These are phyloP conservation scores for Periconia digitata DNA, from an alignment of 2,329 filamentous ascomycete genomes.

Conservation along the genomic window DNA sequence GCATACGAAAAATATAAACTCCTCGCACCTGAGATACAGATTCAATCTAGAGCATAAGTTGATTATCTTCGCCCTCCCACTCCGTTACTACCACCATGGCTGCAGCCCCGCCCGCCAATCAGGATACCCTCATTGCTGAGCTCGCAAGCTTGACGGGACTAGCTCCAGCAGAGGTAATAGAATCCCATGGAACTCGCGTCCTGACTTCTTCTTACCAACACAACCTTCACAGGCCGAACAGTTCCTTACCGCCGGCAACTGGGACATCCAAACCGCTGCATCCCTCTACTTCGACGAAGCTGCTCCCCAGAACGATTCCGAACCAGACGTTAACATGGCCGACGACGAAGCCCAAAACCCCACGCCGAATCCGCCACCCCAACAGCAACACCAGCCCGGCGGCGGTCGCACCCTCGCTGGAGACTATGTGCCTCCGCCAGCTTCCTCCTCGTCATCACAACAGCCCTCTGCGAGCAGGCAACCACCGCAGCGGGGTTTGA, in stretches of 20 bases:
- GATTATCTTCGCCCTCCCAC: not conserved
- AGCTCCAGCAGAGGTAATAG: constrained; percentile 34
- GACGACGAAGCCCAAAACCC: constrained; percentile 23
- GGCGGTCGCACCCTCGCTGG: constrained; percentile 42
- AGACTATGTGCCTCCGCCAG: constrained; percentile 34
- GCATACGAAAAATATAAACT: not conserved
- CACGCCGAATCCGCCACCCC: constrained; percentile 21
- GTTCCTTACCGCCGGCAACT: constrained; percentile 47
- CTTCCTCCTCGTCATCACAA: constrained; percentile 27
- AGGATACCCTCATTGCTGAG: constrained; percentile 40
- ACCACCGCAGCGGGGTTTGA: constrained; percentile 39
- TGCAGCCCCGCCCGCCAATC: constrained; percentile 28
- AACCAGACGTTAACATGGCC: constrained; percentile 38
- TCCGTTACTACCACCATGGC: constrained; percentile 26
- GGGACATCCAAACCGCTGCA: constrained; percentile 50
- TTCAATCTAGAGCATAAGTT: too few relatives aligned
- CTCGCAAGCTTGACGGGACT: constrained; percentile 39
- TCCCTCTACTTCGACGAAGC: constrained; percentile 48
- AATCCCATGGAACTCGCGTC: constrained; percentile 28
- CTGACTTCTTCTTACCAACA: constrained; percentile 21
- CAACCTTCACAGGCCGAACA: constrained; percentile 44
- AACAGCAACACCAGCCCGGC: constrained; percentile 27
- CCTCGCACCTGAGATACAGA: too few relatives aligned
- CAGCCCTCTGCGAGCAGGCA: constrained; percentile 25
- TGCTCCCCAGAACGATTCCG: constrained; percentile 22